A percentile compares a stretch with the other conserved stretches of the same genome.
phyloP scores from a whole-genome alignment of 768 basidiomycete genomes.

The Russula compacta region DNA sequence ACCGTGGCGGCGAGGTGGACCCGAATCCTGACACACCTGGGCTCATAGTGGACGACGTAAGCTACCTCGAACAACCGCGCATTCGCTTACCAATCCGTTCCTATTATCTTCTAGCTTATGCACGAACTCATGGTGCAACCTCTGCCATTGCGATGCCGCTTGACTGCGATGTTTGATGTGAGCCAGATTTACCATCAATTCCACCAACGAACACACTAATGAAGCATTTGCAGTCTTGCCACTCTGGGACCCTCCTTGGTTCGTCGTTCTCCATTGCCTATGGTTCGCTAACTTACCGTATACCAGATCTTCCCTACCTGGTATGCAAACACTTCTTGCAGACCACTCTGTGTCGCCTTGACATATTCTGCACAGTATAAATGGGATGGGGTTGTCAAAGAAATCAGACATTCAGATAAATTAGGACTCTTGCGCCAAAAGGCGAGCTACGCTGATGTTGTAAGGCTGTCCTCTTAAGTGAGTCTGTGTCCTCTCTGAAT shows the following conservation, averaged over 20 bases:
- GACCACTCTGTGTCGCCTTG: not conserved
- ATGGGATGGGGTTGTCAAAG: not conserved
- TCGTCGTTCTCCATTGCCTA: not conserved
- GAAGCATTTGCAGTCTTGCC: not conserved
- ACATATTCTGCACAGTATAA: not conserved
- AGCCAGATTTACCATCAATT: not conserved
- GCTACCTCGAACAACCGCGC: not conserved
- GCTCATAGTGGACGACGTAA: not conserved
- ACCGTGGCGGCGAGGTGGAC: not conserved
- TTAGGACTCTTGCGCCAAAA: not conserved
- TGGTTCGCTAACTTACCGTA: not conserved
- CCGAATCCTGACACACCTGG: not conserved
- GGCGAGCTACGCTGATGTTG: not conserved
- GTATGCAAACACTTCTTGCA: not conserved
- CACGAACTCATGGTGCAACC: not conserved
- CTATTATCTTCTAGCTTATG: not conserved
- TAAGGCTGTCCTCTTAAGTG: not conserved
- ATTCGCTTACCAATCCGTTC: not conserved
- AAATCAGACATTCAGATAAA: not conserved
- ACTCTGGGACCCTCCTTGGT: slow-evolving; percentile 1
- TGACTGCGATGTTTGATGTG: slow-evolving; percentile 2
- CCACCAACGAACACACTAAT: not conserved
- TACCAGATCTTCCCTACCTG: not conserved
- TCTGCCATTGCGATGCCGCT: not conserved
- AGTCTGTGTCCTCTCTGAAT: not conserved